These are phyloP conservation scores for Mrakia blollopis DNA, from an alignment of 768 basidiomycete species.

Conservation along the genomic window DNA sequence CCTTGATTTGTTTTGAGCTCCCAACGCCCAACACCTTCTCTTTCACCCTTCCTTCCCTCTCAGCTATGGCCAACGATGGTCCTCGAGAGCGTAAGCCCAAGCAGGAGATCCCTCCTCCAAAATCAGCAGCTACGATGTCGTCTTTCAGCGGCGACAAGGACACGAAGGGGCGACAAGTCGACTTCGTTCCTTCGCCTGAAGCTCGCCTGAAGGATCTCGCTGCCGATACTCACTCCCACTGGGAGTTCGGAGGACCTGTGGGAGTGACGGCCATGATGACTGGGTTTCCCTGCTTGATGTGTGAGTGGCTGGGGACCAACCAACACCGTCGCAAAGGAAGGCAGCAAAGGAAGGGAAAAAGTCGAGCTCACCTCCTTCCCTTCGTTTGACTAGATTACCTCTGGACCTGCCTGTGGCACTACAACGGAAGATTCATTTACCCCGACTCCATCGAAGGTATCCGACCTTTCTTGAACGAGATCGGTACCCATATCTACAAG, in stretches of 20 bases:
- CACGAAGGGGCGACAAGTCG: not conserved
- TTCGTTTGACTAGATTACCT: conserved; percentile 60
- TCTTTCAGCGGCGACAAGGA: not conserved
- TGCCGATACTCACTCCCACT: conserved; percentile 46
- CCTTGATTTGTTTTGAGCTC: not conserved
- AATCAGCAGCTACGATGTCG: not conserved
- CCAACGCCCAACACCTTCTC: not conserved
- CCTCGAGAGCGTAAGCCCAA: not conserved
- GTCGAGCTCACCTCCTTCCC: not conserved
- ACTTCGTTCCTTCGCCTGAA: not conserved
- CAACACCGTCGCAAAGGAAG: too few relatives aligned
- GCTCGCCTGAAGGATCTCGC: conserved; percentile 8
- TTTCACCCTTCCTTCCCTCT: not conserved
- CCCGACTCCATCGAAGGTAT: conserved; percentile 62
- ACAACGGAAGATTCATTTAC: conserved; percentile 72
- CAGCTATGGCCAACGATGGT: conserved; percentile 7
- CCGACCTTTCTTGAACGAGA: conserved; percentile 66
- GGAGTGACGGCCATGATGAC: conserved; percentile 91
- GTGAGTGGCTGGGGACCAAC: too few relatives aligned
- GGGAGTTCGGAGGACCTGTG: conserved; percentile 92
- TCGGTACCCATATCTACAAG: conserved; percentile 78
- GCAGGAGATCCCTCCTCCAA: not conserved
- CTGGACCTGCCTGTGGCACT: conserved; percentile 95
- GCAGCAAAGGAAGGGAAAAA: not conserved
- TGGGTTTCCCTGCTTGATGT: conserved; percentile 92